Evolutionary conservation across 495 filamentous ascomycete species (phyloP), one percentile per base, ranked within the genome.

Genomic region (Evansstolkia leycettana): DNA sequence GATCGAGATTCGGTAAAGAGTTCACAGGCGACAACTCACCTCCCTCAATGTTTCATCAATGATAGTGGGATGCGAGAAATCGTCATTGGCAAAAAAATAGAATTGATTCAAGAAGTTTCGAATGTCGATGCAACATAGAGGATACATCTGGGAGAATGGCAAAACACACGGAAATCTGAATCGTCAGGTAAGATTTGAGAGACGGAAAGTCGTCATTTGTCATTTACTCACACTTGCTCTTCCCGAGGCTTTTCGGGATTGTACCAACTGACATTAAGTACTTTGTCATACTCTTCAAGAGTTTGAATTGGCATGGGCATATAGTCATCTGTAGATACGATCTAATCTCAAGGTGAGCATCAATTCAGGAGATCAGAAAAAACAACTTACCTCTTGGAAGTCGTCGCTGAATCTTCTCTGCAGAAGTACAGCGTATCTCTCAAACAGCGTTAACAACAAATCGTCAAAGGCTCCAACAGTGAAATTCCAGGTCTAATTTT

Each of bases 61-160:
- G 25, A 89, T 70, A 48, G 69, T 78, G 19, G 83, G 78, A 36
- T 90, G 78, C 17, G 86, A 76, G 51, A 96, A 96, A 44, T 94
- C 83, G 41, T 94, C 86, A 45, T 93, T 87, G 4, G 84, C 84
- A 48, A 94, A 96, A 54, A 85, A 82, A 53, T 94, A 94, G 41
- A 96, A 93, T 49, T 94, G 85, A 54, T 93, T 94, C 17, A 94
- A 65, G 49, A 96, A 94, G 50, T 94, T 92, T 17, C 88, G 75
- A 47, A 99, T 95, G 46, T 95, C 84, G 45, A 94, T 94, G 64
- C 90, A 99, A 58, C 88, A 94, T 20, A 94, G 69, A 3, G 88
- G 88, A 54, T 96, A 99, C 90, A 99, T 96, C 40, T 95, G 88
- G 25, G 88, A 95, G 54, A 99, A 99, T 9, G 90, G 90, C 10